Percentiles rank a stretch among this genome's conserved stretches.
Conservation (phyloP, 768 basidiomycete genomes). For the Pisolithus microcarpus region DNA sequence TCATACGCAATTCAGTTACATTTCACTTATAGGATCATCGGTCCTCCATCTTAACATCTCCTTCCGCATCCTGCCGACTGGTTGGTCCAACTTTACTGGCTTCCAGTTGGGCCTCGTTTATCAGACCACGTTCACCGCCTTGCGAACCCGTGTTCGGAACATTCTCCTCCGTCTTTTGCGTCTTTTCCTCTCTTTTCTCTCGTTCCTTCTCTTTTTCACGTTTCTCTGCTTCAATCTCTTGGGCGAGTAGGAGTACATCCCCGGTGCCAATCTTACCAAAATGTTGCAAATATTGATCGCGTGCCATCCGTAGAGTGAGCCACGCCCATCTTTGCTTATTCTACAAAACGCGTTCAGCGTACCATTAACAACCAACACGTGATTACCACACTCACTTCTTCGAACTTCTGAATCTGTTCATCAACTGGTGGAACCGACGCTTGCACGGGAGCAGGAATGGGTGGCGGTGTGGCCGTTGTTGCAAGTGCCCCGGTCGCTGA, state of each 20-base stretch:
- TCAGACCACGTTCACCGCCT: slow-evolving; percentile 29
- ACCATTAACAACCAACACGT: background rate
- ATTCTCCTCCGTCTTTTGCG: slow-evolving; percentile 19
- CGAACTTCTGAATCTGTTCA: slow-evolving; percentile 47
- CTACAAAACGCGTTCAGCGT: slow-evolving; percentile 32
- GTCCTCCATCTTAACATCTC: slow-evolving; percentile 48
- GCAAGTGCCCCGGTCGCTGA: slow-evolving; percentile 15
- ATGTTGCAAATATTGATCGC: slow-evolving; percentile 65
- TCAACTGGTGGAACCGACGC: slow-evolving; percentile 33
- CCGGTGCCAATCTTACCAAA: slow-evolving; percentile 81
- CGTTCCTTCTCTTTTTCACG: slow-evolving; percentile 26
- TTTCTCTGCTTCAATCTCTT: slow-evolving; percentile 31
- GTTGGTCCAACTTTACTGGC: slow-evolving; percentile 17
- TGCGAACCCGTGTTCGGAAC: slow-evolving; percentile 13
- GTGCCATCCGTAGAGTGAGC: slow-evolving; percentile 72
- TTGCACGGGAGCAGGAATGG: slow-evolving; percentile 22
- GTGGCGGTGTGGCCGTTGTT: slow-evolving; percentile 13
- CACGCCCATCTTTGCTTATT: slow-evolving; percentile 74
- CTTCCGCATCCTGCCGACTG: slow-evolving; percentile 30
- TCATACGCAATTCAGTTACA: background rate
- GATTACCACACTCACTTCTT: slow-evolving; percentile 42
- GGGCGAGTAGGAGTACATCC: slow-evolving; percentile 47
- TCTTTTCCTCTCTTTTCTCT: slow-evolving; percentile 29
- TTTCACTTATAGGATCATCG: slow-evolving; percentile 20
- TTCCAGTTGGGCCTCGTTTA: slow-evolving; percentile 12